Evolutionary conservation across 768 basidiomycete species (phyloP).

Genomic region (Phanerochaete carnosa): DNA sequence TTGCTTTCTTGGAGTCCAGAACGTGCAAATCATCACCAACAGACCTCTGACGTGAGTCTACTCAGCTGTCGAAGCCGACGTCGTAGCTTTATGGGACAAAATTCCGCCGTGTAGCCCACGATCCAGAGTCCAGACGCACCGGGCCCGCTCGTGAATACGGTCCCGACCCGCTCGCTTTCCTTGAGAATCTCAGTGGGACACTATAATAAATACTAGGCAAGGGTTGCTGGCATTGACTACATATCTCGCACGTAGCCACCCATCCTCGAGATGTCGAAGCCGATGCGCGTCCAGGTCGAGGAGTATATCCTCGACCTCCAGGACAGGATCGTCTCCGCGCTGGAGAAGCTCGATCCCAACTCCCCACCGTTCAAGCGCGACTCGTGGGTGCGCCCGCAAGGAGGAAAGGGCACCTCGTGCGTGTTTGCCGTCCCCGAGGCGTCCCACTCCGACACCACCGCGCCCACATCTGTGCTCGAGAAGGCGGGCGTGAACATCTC

Average conservation of each 20-base stretch:
- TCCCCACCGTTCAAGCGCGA: conserved; percentile 78
- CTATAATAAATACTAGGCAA: background rate
- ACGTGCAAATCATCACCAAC: background rate
- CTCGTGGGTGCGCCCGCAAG: conserved; percentile 67
- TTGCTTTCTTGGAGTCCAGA: background rate
- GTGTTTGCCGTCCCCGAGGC: conserved; percentile 57
- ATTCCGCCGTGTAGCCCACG: background rate
- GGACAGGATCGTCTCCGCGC: conserved; percentile 66
- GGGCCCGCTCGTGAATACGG: conserved; percentile 4
- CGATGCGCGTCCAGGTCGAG: conserved; percentile 74
- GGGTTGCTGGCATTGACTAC: background rate
- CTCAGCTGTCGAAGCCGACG: background rate
- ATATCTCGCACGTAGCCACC: background rate
- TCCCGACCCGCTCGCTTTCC: background rate
- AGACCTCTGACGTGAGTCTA: background rate
- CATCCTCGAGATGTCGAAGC: conserved; percentile 13
- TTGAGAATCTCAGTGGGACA: background rate
- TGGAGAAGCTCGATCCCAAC: conserved; percentile 77
- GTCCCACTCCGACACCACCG: conserved; percentile 27
- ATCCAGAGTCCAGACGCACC: conserved; percentile 6
- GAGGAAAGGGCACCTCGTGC: conserved; percentile 80
- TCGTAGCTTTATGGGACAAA: background rate
- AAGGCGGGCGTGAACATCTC: conserved; percentile 97
- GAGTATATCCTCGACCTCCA: conserved; percentile 76
- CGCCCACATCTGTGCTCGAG: conserved; percentile 63